A percentile compares a stretch with the other conserved stretches of the same genome.
Conservation (phyloP, 805 yeast species). For the Candida suzukii region DNA sequence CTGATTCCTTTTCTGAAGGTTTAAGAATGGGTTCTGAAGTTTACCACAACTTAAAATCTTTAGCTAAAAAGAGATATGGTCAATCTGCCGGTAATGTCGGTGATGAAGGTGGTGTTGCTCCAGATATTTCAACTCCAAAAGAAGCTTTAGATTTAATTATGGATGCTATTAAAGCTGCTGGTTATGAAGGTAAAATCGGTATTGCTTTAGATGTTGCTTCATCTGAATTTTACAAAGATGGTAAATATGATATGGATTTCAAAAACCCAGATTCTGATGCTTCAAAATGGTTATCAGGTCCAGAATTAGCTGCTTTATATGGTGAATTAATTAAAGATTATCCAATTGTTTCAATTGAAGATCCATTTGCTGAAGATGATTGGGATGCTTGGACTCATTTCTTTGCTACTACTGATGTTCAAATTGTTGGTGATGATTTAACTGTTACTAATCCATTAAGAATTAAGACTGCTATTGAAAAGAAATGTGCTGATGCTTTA, state of each 20-base stretch:
- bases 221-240: slow-evolving; percentile 95
- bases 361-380: slow-evolving; percentile 99
- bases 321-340: slow-evolving; percentile 71
- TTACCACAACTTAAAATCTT: slow-evolving; percentile 91
- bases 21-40: slow-evolving; percentile 96
- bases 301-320: slow-evolving; percentile 82
- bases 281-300: slow-evolving; percentile 87
- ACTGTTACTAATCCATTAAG: slow-evolving; percentile 97
- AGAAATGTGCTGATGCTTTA: slow-evolving; percentile 92
- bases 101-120: slow-evolving; percentile 99
- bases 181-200: slow-evolving; percentile 87
- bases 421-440: slow-evolving; percentile 96
- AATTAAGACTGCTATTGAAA: slow-evolving; percentile 91
- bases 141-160: slow-evolving; percentile 95
- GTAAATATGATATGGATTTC: slow-evolving; percentile 96
- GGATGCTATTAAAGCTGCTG: slow-evolving; percentile 86
- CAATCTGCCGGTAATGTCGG: slow-evolving; percentile 99
- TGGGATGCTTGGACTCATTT: slow-evolving; percentile 97
- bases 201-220: slow-evolving; percentile 97
- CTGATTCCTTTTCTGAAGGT: slow-evolving; percentile 88
- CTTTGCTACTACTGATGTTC: slow-evolving; percentile 68
- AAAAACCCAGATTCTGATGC: slow-evolving; percentile 92
- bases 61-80: slow-evolving; percentile 94
- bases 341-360: slow-evolving; percentile 98
- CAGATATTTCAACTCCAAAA: slow-evolving; percentile 89